These are phyloP conservation scores for Sugiyamaella paludigena DNA, from an alignment of 1,139 yeast genomes.

Conservation along the genomic window DNA sequence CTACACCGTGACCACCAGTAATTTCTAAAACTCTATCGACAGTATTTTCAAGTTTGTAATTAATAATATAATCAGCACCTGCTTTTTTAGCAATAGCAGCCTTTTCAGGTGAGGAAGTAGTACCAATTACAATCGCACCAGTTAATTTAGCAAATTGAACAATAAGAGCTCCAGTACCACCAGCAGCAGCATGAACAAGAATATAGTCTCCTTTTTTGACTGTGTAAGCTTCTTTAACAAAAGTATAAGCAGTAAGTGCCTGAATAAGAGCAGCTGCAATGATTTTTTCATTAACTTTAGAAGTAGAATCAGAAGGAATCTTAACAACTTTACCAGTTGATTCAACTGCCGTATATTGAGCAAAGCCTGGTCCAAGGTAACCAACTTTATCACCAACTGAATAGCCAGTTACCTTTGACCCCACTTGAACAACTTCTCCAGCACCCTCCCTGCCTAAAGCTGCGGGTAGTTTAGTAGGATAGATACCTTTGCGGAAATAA, in stretches of 20 bases:
- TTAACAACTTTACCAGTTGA: conserved; percentile 40
- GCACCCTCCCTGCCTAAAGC: conserved; percentile 82
- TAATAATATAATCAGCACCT: conserved; percentile 76
- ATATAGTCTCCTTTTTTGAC: conserved; percentile 68
- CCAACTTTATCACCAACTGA: conserved; percentile 73
- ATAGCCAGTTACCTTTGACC: conserved; percentile 54
- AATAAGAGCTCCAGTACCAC: conserved; percentile 79
- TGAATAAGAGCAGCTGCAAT: conserved; percentile 66
- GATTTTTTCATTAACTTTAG: conserved; percentile 45
- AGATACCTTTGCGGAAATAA: conserved; percentile 76
- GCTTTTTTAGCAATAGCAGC: conserved; percentile 50
- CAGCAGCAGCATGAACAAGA: conserved; percentile 82
- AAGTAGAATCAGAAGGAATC: conserved; percentile 36
- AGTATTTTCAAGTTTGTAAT: conserved; percentile 57
- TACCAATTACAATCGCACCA: conserved; percentile 82
- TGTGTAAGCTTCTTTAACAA: conserved; percentile 60
- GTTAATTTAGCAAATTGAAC: conserved; percentile 57
- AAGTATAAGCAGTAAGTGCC: conserved; percentile 75
- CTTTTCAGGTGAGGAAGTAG: conserved; percentile 69
- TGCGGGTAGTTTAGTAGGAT: conserved; percentile 58
- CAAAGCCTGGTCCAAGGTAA: conserved; percentile 56
- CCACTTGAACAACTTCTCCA: conserved; percentile 70
- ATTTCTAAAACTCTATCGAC: conserved; percentile 58
- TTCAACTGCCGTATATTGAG: conserved; percentile 59
- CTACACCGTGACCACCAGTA: conserved; percentile 71